Conservation (phyloP, 139 green algal genomes). For the Micromonas commoda region DNA sequence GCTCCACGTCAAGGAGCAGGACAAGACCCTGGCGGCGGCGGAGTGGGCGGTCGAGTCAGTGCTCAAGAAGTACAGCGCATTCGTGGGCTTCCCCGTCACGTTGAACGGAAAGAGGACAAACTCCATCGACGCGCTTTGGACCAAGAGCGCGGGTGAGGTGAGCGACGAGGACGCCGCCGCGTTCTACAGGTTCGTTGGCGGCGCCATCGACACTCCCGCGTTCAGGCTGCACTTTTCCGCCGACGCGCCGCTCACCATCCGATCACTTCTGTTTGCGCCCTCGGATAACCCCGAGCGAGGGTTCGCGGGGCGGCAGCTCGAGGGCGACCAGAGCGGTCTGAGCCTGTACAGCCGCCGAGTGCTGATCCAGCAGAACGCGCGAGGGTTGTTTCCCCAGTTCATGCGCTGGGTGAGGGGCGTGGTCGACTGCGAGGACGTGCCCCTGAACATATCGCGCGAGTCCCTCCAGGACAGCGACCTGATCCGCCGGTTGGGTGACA, state of each 20-base stretch:
- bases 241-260: constrained; percentile 23
- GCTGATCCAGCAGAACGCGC: constrained; percentile 19
- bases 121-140: constrained; percentile 12
- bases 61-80: constrained; percentile 24
- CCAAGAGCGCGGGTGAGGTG: background rate
- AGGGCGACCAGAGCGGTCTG: background rate
- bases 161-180: constrained; percentile 6
- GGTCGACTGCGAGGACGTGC: constrained; percentile 28
- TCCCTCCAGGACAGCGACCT: constrained; percentile 15
- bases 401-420: constrained; percentile 25
- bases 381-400: constrained; percentile 8
- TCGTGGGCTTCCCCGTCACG: constrained; percentile 4
- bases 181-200: constrained; percentile 20
- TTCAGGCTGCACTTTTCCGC: constrained; percentile 13
- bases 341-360: constrained; percentile 11
- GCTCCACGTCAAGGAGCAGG: constrained; percentile 21
- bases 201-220: background rate
- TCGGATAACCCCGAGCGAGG: background rate
- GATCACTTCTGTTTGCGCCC: constrained; percentile 3
- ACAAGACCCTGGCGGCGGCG: background rate
- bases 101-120: constrained; percentile 16
- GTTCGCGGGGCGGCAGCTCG: background rate
- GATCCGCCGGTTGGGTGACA: background rate
- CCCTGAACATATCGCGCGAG: constrained; percentile 28
- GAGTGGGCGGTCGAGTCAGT: constrained; percentile 8